Evolutionary conservation across 2,329 filamentous ascomycete genomes (phyloP).

Genomic region (Xylariomycetidae sp.): DNA sequence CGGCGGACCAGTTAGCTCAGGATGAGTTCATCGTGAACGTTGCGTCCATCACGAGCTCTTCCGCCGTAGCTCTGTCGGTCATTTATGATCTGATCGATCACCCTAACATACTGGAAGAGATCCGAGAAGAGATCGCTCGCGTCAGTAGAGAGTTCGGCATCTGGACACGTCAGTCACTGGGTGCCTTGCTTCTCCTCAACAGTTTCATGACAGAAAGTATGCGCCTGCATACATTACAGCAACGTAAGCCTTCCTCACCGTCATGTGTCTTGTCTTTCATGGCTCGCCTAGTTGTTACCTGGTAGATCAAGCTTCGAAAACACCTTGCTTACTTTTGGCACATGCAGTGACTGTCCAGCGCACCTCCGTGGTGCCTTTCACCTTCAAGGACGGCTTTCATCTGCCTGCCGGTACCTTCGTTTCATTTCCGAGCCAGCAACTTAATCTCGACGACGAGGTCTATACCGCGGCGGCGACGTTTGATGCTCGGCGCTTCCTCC

Average conservation of each 20-base stretch:
- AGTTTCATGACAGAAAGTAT: conserved; percentile 17
- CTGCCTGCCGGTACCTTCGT: conserved; percentile 12
- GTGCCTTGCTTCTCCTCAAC: conserved; percentile 8
- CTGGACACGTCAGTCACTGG: conserved; percentile 9
- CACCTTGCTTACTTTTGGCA: no score
- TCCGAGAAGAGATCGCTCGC: conserved; percentile 7
- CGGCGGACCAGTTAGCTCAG: conserved; percentile 6
- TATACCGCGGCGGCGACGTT: conserved; percentile 10
- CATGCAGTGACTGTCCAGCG: conserved; percentile 15
- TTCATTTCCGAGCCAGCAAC: conserved; percentile 9
- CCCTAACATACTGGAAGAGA: conserved; percentile 7
- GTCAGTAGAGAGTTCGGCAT: neutral
- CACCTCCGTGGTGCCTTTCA: conserved; percentile 4
- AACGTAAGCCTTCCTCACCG: conserved; percentile 1
- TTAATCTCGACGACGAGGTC: conserved; percentile 9
- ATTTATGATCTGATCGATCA: conserved; percentile 12
- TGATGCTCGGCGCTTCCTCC: conserved; percentile 12
- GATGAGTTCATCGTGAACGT: conserved; percentile 9
- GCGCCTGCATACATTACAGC: conserved; percentile 8
- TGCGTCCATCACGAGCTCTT: conserved; percentile 9
- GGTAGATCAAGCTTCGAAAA: no score
- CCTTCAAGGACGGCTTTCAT: conserved; percentile 14
- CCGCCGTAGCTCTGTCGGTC: conserved; percentile 5
- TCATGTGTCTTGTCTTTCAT: neutral
- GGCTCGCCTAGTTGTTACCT: no score